phyloP scores from a whole-genome alignment of 805 yeast genomes.

The Lipomyces chichibuensis region DNA sequence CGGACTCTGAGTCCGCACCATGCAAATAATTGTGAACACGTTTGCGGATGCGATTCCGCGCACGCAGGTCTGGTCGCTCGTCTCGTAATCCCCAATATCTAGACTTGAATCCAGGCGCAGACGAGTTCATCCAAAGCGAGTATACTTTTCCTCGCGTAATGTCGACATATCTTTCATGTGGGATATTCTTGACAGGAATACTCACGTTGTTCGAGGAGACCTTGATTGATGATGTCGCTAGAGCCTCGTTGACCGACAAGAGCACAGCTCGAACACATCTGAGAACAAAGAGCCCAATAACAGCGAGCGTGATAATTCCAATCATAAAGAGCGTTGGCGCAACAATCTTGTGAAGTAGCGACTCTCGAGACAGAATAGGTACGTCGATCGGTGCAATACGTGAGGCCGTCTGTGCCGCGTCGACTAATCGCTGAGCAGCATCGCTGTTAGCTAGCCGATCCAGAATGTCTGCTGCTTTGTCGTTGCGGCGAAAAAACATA shows the following conservation, averaged over 20 bases:
- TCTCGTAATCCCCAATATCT: slow-evolving; percentile 4
- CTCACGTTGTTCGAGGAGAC: slow-evolving; percentile 3
- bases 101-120: slow-evolving; percentile 16
- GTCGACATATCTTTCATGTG: slow-evolving; percentile 19
- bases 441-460: neutral
- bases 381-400: neutral
- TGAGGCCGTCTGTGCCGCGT: neutral
- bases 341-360: neutral
- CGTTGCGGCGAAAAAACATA: neutral
- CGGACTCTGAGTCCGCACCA: neutral
- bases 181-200: slow-evolving; percentile 11
- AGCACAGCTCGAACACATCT: neutral
- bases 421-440: neutral
- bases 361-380: neutral
- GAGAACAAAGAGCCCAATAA: neutral
- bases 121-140: slow-evolving; percentile 10
- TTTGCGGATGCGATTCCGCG: neutral
- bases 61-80: neutral
- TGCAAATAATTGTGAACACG: neutral
- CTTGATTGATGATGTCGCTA: neutral
- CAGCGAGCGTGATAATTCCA: neutral
- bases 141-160: neutral
- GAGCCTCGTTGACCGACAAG: neutral
- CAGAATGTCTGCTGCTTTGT: neutral
- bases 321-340: neutral